Evolutionary conservation across 176 grass and related monocot species (phyloP).

Genomic region (Saccharum officinarum): DNA sequence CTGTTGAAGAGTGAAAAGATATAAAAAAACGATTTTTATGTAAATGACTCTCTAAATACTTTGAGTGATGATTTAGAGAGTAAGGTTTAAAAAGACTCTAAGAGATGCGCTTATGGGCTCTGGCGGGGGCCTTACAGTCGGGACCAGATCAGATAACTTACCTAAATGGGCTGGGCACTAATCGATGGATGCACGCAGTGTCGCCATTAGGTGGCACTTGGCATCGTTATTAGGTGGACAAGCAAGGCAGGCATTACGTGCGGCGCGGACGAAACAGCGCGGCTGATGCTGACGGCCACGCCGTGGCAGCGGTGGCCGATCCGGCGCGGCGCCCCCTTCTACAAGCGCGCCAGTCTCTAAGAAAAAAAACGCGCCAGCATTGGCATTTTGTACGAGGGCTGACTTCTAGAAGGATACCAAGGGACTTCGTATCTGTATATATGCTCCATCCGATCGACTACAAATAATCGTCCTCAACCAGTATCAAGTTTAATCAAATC

Average conservation of each 20-base stretch:
- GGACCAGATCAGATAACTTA: too few species aligned
- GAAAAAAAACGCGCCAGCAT: background rate
- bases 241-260: background rate
- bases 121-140: too few species aligned
- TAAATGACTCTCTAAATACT: too few species aligned
- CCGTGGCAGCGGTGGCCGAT: background rate
- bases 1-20: too few species aligned
- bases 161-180: too few species aligned
- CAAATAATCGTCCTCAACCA: background rate
- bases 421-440: too few species aligned
- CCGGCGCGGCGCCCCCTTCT: background rate
- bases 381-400: background rate
- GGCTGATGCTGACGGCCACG: background rate
- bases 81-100: too few species aligned
- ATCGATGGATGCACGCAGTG: background rate
- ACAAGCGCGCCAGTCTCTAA: background rate
- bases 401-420: conserved; percentile 15
- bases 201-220: background rate
- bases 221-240: background rate
- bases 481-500: too few species aligned
- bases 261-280: background rate
- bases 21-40: too few species aligned
- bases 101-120: too few species aligned
- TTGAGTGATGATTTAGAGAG: too few species aligned
- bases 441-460: too few species aligned